Evolutionary conservation across 768 basidiomycete genomes (phyloP), one percentile per base, ranked within the genome.

Genomic region (Cyathus striatus): DNA sequence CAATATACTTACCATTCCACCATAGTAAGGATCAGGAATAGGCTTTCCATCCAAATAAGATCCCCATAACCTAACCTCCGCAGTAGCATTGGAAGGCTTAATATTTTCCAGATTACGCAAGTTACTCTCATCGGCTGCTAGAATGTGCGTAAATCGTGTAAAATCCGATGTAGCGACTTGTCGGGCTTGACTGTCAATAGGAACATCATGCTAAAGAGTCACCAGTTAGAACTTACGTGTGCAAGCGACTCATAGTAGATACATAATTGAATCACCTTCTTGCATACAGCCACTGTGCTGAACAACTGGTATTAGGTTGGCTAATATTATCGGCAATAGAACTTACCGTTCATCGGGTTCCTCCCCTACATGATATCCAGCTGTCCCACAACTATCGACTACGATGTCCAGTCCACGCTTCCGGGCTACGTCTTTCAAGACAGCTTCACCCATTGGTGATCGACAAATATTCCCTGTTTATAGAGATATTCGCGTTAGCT

Each of bases 381-480:
- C 81, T 1, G 90, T 95, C 1, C 91, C 91, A 51, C 85, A 86
- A 40, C 88, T 90, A 52, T 93, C 90, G 23, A 93, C 85, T 10
- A 60, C 54, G 47, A 93, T 70, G 38, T 83, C 73, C 30, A 89
- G 55, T 10, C 79, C 79, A 24, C 86, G 79, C 52, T 81, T 73
- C 38, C 69, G 63, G 6, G 86, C 87, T 44, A 80, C 73, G 42
- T 89, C 73, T 46, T 66, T 71, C 23, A 94, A 72, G 18, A 94
- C 87, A 2, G 90, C 92, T 65, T 93, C 90, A 23, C 90, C 92
- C 81, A 95, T 90, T 0, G 92, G 91, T 18, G 89, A 91, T 24
- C 92, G 83, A 57, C 90, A 90, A 45, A 90, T 90, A 57, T 90
- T 90, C 10, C 87, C 87, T 73, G 48, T 50, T 41, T 32, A 23